phyloP scores from a whole-genome alignment of 1,284 basidiomycete species.

The Trametes polyzona region DNA sequence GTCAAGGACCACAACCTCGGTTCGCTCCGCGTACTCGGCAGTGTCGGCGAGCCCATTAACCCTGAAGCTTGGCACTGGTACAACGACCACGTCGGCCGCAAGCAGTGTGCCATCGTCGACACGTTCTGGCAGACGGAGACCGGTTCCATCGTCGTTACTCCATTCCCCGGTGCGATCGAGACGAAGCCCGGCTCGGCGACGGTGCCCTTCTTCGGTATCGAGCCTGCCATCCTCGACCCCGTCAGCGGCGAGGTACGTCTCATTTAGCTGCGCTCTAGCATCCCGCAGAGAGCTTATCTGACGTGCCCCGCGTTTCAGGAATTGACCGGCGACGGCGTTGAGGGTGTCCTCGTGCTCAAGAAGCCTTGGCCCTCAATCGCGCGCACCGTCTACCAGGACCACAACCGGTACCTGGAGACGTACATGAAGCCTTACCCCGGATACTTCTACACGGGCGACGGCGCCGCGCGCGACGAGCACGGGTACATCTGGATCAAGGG shows the following conservation, averaged over 20 bases:
- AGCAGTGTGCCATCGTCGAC: constrained; percentile 94
- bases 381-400: constrained; percentile 92
- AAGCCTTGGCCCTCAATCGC: constrained; percentile 96
- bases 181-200: constrained; percentile 97
- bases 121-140: constrained; percentile 99
- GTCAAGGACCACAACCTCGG: constrained; percentile 86
- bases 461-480: constrained; percentile 91
- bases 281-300: not conserved
- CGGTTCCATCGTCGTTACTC: constrained; percentile 93
- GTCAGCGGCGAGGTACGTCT: constrained; percentile 60
- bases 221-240: constrained; percentile 89
- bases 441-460: constrained; percentile 96
- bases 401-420: constrained; percentile 81
- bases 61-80: constrained; percentile 99
- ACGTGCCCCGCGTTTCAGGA: constrained; percentile 50
- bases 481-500: constrained; percentile 99
- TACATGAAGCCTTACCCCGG: constrained; percentile 95
- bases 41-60: constrained; percentile 98
- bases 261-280: not conserved
- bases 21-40: constrained; percentile 86
- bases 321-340: constrained; percentile 82
- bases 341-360: constrained; percentile 90
- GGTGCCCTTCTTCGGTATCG: constrained; percentile 97
- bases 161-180: constrained; percentile 93
- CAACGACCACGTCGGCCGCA: constrained; percentile 90